Percentiles rank a stretch among this genome's conserved stretches.
phyloP scores from a whole-genome alignment of 805 yeast species.

The Saccharomycopsis malanga region DNA sequence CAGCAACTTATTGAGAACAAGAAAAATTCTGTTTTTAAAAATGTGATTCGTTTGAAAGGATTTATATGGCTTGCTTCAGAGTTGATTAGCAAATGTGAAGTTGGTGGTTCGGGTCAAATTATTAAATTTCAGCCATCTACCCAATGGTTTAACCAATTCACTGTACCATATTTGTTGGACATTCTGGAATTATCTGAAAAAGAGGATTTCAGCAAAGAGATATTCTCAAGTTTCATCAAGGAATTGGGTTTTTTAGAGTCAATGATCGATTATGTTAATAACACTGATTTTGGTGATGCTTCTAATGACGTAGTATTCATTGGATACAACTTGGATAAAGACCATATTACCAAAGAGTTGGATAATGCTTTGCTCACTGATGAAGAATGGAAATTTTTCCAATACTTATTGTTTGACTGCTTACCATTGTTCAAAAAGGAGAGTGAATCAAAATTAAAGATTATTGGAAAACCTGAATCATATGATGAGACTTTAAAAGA shows the following conservation, averaged over 20 bases:
- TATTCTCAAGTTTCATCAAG: slow-evolving; percentile 41
- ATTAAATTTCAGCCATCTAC: slow-evolving; percentile 1
- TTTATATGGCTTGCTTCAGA: slow-evolving; percentile 41
- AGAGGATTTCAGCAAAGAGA: slow-evolving; percentile 30
- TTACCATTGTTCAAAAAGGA: slow-evolving; percentile 6
- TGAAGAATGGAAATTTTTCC: slow-evolving; percentile 27
- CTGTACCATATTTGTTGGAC: not conserved
- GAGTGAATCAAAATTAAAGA: not conserved
- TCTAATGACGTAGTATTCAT: slow-evolving; percentile 41
- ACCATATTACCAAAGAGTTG: slow-evolving; percentile 27
- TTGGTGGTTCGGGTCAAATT: slow-evolving; percentile 25
- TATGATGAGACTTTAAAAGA: slow-evolving; percentile 9
- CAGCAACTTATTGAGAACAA: slow-evolving; percentile 30
- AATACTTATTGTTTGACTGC: slow-evolving; percentile 9
- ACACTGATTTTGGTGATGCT: slow-evolving; percentile 37
- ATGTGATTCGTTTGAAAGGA: slow-evolving; percentile 37
- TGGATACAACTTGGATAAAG: slow-evolving; percentile 32
- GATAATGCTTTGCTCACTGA: slow-evolving; percentile 37
- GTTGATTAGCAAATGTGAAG: slow-evolving; percentile 20
- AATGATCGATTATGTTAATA: too few relatives aligned
- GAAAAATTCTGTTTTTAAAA: slow-evolving; percentile 32
- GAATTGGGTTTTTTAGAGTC: slow-evolving; percentile 39
- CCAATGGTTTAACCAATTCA: slow-evolving; percentile 23
- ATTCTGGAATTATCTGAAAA: slow-evolving; percentile 31
- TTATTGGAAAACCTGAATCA: slow-evolving; percentile 11